phyloP scores from a whole-genome alignment of 1,284 basidiomycete genomes.

The Sporisorium iseilematis-ciliati region DNA sequence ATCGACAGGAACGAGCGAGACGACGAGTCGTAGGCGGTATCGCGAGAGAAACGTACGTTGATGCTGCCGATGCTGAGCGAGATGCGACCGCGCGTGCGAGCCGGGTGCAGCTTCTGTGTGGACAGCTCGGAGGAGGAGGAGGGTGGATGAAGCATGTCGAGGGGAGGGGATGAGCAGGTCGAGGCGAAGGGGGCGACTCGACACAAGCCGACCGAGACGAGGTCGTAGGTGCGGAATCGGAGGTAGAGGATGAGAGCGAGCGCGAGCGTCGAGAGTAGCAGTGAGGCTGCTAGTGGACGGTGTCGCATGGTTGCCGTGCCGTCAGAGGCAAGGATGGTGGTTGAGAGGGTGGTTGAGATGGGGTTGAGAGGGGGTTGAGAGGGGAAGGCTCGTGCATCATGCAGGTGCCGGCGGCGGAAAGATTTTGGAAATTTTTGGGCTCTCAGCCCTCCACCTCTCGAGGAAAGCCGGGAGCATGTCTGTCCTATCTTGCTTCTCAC shows the following conservation, averaged over 20 bases:
- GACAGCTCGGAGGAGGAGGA: not conserved
- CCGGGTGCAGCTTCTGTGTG: constrained; percentile 11
- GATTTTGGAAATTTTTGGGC: not conserved
- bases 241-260: constrained; percentile 27
- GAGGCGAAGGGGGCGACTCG: constrained; percentile 23
- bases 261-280: constrained; percentile 20
- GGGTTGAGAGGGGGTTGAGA: not conserved
- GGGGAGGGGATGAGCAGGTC: constrained; percentile 10
- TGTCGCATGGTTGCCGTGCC: constrained; percentile 20
- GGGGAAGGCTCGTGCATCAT: not conserved
- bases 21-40: constrained; percentile 30
- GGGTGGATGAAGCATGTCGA: constrained; percentile 8
- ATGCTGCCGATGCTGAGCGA: constrained; percentile 41
- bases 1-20: constrained; percentile 9
- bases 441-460: constrained; percentile 1
- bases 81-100: constrained; percentile 8
- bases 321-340: not conserved
- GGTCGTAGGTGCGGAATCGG: constrained; percentile 34
- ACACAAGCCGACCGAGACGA: constrained; percentile 35
- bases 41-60: constrained; percentile 49
- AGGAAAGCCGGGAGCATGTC: not conserved
- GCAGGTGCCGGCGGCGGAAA: too few species aligned
- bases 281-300: constrained; percentile 11
- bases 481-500: not conserved
- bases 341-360: not conserved